Evolutionary conservation across 306 rosid species (phyloP).

Genomic region (Acacia acuminata): DNA sequence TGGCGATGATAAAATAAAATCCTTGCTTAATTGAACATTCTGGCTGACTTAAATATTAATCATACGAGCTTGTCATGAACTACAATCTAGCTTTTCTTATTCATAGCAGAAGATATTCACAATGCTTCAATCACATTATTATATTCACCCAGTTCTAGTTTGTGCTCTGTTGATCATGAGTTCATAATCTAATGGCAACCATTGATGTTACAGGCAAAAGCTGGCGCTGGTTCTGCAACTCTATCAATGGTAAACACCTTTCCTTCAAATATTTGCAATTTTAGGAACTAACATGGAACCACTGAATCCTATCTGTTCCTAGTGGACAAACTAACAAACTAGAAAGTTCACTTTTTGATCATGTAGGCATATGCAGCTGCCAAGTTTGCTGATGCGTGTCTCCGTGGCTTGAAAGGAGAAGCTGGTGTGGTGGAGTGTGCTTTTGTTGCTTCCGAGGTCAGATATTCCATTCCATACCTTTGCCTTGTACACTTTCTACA

Average conservation of each 20-base stretch:
- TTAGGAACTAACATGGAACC: not conserved
- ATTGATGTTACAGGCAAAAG: constrained; percentile 75
- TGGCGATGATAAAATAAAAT: not conserved
- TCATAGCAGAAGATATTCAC: not conserved
- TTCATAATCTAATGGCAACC: constrained; percentile 27
- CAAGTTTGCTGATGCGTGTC: constrained; percentile 80
- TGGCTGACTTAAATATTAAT: not conserved
- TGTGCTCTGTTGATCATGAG: constrained; percentile 17
- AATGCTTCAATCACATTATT: not conserved
- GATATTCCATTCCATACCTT: not conserved
- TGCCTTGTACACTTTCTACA: not conserved
- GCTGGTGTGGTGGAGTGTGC: constrained; percentile 82
- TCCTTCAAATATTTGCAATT: constrained; percentile 1
- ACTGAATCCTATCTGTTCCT: not conserved
- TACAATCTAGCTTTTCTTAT: not conserved
- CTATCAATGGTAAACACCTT: constrained; percentile 74
- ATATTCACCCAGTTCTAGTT: not conserved
- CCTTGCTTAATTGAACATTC: not conserved
- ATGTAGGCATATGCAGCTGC: constrained; percentile 93
- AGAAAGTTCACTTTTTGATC: not conserved
- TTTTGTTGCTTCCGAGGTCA: constrained; percentile 74
- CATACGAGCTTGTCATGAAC: not conserved
- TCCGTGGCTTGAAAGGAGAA: constrained; percentile 84
- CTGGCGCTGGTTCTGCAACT: constrained; percentile 96
- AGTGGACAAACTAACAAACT: constrained; percentile 10